These are phyloP conservation scores for Populus alba DNA, from an alignment of 345 rosid genomes.

Conservation along the genomic window DNA sequence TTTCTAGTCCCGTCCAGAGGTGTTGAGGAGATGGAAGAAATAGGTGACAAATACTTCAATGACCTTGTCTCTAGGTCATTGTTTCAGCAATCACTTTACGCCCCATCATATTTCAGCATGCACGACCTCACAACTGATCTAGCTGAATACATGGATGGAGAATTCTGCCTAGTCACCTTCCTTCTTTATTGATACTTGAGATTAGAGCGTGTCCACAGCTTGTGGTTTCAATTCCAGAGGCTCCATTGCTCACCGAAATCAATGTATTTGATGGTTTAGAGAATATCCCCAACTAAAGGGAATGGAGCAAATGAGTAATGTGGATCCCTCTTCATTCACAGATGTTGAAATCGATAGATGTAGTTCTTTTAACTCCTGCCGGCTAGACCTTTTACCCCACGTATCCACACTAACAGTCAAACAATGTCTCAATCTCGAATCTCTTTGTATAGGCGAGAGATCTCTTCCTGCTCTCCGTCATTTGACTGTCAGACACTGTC, in stretches of 20 bases:
- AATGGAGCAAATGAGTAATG: background rate
- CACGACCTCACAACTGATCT: slow-evolving; percentile 11
- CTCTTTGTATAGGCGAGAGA: background rate
- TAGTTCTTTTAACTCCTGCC: slow-evolving; percentile 3
- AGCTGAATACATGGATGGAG: slow-evolving; percentile 11
- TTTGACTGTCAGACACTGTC: background rate
- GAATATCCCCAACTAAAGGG: background rate
- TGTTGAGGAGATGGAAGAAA: slow-evolving; percentile 2
- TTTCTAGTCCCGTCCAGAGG: background rate
- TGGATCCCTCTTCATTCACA: background rate
- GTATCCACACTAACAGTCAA: background rate
- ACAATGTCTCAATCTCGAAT: background rate
- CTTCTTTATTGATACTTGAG: background rate
- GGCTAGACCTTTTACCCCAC: background rate
- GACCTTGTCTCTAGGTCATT: slow-evolving; percentile 18
- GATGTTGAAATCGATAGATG: background rate
- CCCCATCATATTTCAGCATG: slow-evolving; percentile 1
- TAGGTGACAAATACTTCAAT: slow-evolving; percentile 5
- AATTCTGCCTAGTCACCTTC: slow-evolving; percentile 10
- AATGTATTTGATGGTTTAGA: background rate
- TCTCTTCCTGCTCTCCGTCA: background rate
- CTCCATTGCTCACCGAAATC: background rate
- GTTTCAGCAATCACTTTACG: background rate
- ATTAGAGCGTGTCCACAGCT: background rate
- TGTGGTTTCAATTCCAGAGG: background rate